These are phyloP conservation scores for Pyrenophora graminea DNA, from an alignment of 2,329 filamentous ascomycete genomes.

Conservation along the genomic window DNA sequence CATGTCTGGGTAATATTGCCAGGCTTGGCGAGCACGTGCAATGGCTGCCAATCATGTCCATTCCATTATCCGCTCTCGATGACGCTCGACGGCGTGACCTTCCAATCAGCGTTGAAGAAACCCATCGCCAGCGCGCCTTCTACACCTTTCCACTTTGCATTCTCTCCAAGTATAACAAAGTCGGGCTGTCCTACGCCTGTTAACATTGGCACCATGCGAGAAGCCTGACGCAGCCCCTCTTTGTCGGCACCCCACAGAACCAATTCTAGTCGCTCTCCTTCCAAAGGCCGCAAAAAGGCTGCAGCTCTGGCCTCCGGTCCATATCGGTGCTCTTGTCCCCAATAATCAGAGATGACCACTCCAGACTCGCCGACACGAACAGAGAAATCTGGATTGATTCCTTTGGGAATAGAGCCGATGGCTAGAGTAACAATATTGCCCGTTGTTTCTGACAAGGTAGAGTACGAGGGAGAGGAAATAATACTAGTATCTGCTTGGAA, in stretches of 20 bases:
- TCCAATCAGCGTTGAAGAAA: constrained; percentile 61
- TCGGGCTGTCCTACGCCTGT: constrained; percentile 63
- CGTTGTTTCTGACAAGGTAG: constrained; percentile 1
- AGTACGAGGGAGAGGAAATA: constrained; percentile 7
- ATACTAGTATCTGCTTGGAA: constrained; percentile 59
- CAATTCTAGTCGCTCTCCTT: constrained; percentile 56
- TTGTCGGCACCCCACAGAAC: constrained; percentile 60
- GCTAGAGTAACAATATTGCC: constrained; percentile 55
- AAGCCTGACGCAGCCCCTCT: constrained; percentile 54
- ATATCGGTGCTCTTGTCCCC: constrained; percentile 24
- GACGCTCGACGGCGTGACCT: constrained; percentile 55
- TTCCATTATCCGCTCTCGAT: constrained; percentile 11
- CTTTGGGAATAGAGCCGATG: constrained; percentile 32
- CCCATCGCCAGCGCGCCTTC: constrained; percentile 59
- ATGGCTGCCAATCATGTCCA: too few relatives aligned
- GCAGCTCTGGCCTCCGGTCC: constrained; percentile 51
- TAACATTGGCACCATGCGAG: constrained; percentile 59
- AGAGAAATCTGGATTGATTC: constrained; percentile 32
- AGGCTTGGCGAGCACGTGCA: too few relatives aligned
- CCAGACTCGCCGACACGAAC: constrained; percentile 30
- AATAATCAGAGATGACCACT: constrained; percentile 27
- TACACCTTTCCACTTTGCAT: constrained; percentile 56
- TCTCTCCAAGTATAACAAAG: constrained; percentile 56
- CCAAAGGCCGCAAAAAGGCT: constrained; percentile 57
- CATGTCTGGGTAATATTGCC: too few relatives aligned